phyloP scores from a whole-genome alignment of 257 asterid genomes.

The Nicotiana otophora region DNA sequence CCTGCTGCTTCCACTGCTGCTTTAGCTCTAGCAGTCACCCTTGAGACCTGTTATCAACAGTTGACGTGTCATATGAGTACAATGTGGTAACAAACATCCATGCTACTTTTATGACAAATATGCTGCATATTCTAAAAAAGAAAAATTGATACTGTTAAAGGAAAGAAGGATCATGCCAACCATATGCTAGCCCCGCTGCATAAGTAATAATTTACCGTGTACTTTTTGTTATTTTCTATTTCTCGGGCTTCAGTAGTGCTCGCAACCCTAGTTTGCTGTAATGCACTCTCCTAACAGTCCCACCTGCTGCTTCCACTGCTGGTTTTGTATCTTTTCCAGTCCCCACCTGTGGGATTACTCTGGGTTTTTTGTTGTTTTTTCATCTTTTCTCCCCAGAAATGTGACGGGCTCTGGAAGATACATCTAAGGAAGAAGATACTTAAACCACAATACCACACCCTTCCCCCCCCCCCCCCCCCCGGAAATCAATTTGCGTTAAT shows the following conservation, averaged over 20 bases:
- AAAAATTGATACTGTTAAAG: neutral
- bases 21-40: conserved; percentile 91
- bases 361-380: too few species aligned
- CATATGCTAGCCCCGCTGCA: neutral
- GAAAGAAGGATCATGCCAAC: neutral
- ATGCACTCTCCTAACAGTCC: conserved; percentile 81
- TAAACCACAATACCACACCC: too few species aligned
- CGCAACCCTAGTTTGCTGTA: conserved; percentile 81
- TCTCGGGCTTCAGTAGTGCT: conserved; percentile 84
- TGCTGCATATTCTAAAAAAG: neutral
- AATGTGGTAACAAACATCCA: neutral
- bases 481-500: too few species aligned
- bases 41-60: conserved; percentile 54
- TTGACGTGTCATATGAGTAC: neutral
- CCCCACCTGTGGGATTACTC: too few species aligned
- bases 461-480: neutral
- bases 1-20: conserved; percentile 92
- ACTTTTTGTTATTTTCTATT: neutral
- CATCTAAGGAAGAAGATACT: neutral
- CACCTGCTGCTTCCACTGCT: conserved; percentile 91
- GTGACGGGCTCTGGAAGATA: neutral
- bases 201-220: neutral
- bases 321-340: too few species aligned
- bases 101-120: neutral
- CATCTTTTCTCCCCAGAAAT: too few species aligned